These are phyloP conservation scores for Alternaria solani DNA, from an alignment of 2,329 filamentous ascomycete species.

Conservation along the genomic window DNA sequence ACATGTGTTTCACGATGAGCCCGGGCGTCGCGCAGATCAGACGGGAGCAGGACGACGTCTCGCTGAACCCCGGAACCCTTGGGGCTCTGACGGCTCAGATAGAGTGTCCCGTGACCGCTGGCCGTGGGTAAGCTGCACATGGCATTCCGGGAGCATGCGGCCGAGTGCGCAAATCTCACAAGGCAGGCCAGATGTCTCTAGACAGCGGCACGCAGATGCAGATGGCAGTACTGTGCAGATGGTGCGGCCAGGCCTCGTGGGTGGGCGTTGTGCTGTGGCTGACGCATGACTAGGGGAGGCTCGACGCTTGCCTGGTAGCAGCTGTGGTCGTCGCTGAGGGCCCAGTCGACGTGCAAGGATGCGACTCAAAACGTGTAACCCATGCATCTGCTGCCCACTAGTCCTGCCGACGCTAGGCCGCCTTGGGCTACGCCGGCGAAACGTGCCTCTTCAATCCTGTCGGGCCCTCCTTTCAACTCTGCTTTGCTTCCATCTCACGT, in stretches of 20 bases:
- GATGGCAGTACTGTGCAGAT: no score
- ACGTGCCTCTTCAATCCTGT: slow-evolving; percentile 34
- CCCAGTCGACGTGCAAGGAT: slow-evolving; percentile 9
- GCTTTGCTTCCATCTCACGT: slow-evolving; percentile 6
- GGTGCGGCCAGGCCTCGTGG: neutral
- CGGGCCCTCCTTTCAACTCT: slow-evolving; percentile 34
- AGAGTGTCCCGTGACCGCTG: slow-evolving; percentile 13
- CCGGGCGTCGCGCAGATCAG: slow-evolving; percentile 34
- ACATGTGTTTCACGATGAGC: slow-evolving; percentile 29
- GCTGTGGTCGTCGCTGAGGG: slow-evolving; percentile 1
- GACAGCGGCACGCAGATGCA: neutral
- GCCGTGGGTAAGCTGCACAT: no score
- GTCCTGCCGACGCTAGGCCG: slow-evolving; percentile 17
- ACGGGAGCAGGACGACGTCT: slow-evolving; percentile 34
- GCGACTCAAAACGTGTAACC: slow-evolving; percentile 20
- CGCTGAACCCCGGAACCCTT: slow-evolving; percentile 19
- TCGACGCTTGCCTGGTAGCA: slow-evolving; percentile 17
- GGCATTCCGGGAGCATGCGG: neutral
- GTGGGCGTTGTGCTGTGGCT: neutral
- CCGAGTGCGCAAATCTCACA: neutral
- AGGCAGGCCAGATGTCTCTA: neutral
- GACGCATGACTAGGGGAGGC: slow-evolving; percentile 9
- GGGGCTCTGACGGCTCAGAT: slow-evolving; percentile 3
- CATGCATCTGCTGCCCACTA: slow-evolving; percentile 11
- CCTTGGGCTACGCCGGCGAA: slow-evolving; percentile 32